phyloP scores from a whole-genome alignment of 257 asterid genomes.

The Penstemon eatonii region DNA sequence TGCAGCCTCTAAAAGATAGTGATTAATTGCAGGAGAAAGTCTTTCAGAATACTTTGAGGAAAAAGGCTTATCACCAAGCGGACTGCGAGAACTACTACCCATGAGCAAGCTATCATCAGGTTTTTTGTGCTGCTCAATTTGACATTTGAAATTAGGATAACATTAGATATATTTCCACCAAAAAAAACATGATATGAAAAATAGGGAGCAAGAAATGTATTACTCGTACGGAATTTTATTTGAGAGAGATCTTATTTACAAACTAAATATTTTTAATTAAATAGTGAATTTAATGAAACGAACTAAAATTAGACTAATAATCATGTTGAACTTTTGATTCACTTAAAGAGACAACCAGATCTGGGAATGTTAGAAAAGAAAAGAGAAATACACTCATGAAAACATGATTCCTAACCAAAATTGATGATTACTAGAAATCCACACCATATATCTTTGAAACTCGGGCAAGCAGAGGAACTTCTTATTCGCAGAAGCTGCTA shows the following conservation, averaged over 20 bases:
- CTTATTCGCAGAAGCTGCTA: not conserved
- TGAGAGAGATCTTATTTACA: too few relatives aligned
- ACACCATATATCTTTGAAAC: too few relatives aligned
- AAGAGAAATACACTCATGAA: slow-evolving; percentile 1
- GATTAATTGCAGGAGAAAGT: slow-evolving; percentile 96
- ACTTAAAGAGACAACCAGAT: not conserved
- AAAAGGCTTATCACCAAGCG: slow-evolving; percentile 77
- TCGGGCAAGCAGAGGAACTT: not conserved
- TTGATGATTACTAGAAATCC: slow-evolving; percentile 4
- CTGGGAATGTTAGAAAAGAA: not conserved
- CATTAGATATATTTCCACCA: slow-evolving; percentile 19
- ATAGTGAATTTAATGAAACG: too few relatives aligned
- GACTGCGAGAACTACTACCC: slow-evolving; percentile 88
- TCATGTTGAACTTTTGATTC: too few relatives aligned
- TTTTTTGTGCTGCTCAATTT: slow-evolving; percentile 73
- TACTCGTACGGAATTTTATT: too few relatives aligned
- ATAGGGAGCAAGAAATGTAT: too few relatives aligned
- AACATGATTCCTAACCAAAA: not conserved
- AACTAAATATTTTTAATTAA: too few relatives aligned
- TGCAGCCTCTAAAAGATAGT: slow-evolving; percentile 92
- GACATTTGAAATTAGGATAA: slow-evolving; percentile 28
- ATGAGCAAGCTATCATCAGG: slow-evolving; percentile 87
- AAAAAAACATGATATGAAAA: slow-evolving; percentile 16
- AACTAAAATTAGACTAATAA: too few relatives aligned
- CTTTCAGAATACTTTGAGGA: slow-evolving; percentile 90